A percentile compares a stretch with the other conserved stretches of the same genome.
These are phyloP conservation scores for Chrysoporthe deuterocubensis DNA, from an alignment of 2,329 filamentous ascomycete species.

Conservation along the genomic window DNA sequence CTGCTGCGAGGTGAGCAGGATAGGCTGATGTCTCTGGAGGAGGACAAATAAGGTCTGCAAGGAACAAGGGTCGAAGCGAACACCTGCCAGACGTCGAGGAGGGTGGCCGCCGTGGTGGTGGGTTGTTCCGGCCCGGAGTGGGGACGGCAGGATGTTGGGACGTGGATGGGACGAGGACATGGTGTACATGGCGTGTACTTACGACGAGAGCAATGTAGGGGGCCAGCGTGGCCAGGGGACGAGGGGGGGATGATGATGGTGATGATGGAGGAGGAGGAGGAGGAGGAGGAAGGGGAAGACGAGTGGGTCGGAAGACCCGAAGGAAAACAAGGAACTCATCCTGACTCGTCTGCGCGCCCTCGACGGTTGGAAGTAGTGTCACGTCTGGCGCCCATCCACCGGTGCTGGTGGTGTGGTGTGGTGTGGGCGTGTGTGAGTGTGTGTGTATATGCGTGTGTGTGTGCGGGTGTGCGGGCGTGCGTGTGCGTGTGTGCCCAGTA, in stretches of 20 bases:
- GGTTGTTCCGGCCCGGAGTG: background rate
- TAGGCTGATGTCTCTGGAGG: background rate
- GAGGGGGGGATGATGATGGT: background rate
- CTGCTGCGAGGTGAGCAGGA: background rate
- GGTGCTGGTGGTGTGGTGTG: too few species aligned
- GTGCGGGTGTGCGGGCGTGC: too few species aligned
- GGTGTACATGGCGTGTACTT: background rate
- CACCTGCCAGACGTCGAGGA: conserved; percentile 18
- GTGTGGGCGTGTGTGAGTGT: background rate
- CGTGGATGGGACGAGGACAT: background rate
- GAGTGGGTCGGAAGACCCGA: background rate
- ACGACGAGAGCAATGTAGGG: background rate
- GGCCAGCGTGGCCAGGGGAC: background rate
- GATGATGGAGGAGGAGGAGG: background rate
- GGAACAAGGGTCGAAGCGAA: conserved; percentile 14
- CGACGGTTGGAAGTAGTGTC: background rate
- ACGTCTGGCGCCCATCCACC: background rate
- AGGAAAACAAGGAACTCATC: background rate
- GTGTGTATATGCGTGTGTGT: background rate
- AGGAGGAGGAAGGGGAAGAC: background rate
- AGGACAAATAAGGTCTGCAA: conserved; percentile 17
- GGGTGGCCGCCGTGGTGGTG: background rate
- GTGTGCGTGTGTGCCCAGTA: too few species aligned
- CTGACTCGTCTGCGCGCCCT: background rate
- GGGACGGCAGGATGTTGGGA: background rate